Percentiles rank a stretch among this genome's conserved stretches.
phyloP scores from a whole-genome alignment of 805 yeast species.

The Yarrowia bubula region DNA sequence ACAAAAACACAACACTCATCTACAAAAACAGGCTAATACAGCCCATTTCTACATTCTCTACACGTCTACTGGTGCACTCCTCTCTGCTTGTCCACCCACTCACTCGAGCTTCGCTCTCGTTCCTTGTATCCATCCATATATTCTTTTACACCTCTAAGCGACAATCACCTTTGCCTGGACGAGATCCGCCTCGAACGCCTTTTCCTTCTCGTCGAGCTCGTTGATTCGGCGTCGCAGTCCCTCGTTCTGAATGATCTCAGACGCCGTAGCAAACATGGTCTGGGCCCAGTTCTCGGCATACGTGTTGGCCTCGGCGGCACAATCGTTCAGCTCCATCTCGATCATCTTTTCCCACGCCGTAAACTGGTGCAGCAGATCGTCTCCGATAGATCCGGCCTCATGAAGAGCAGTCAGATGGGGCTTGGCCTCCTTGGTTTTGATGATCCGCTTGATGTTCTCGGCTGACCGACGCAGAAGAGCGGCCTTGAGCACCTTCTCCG shows the following conservation, averaged over 20 bases:
- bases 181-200: constrained; percentile 23
- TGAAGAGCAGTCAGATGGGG: constrained; percentile 67
- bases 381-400: constrained; percentile 88
- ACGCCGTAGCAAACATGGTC: constrained; percentile 70
- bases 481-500: constrained; percentile 73
- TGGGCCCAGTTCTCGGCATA: constrained; percentile 79
- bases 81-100: too few species aligned
- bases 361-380: constrained; percentile 77
- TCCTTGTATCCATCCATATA: neutral
- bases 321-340: constrained; percentile 75
- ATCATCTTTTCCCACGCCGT: constrained; percentile 73
- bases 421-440: constrained; percentile 77
- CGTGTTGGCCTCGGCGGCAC: constrained; percentile 70
- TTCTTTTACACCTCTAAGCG: neutral
- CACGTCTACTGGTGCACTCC: too few species aligned
- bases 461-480: constrained; percentile 71
- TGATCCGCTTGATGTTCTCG: constrained; percentile 79
- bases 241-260: constrained; percentile 88
- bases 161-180: constrained; percentile 24
- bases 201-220: constrained; percentile 34
- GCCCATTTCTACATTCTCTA: neutral
- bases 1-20: too few species aligned
- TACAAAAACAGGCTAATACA: too few species aligned
- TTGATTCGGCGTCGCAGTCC: constrained; percentile 76
- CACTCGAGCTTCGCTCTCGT: too few species aligned